A percentile compares a stretch with the other conserved stretches of the same genome.
Evolutionary conservation across 208 protist genomes (phyloP).

Genomic region (Phytomonas francai): DNA sequence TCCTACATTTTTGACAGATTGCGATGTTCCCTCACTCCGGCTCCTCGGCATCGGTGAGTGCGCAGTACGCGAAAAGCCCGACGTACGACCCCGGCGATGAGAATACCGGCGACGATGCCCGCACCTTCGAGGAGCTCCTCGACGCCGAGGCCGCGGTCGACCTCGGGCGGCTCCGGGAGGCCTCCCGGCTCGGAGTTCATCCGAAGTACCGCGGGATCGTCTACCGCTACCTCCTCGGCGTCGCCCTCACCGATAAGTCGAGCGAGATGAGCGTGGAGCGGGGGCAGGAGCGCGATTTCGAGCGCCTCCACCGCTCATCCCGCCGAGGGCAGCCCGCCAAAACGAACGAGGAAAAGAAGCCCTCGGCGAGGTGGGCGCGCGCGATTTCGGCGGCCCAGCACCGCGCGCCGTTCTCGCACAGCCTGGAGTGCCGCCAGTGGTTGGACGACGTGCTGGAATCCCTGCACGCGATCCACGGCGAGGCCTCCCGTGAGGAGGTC

Average conservation of each 20-base stretch:
- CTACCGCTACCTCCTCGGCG: slow-evolving; percentile 78
- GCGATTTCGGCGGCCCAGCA: slow-evolving; percentile 12
- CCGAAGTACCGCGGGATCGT: slow-evolving; percentile 53
- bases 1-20: no score
- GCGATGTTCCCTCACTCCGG: no score
- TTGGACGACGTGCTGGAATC: slow-evolving; percentile 41
- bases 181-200: slow-evolving; percentile 63
- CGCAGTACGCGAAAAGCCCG: no score
- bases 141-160: slow-evolving; percentile 72
- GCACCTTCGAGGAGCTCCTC: slow-evolving; percentile 72
- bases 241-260: slow-evolving; percentile 69
- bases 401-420: slow-evolving; percentile 18
- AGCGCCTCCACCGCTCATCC: slow-evolving; percentile 36
- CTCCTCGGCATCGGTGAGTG: no score
- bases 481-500: slow-evolving; percentile 48
- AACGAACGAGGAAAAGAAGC: slow-evolving; percentile 2
- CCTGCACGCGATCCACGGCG: slow-evolving; percentile 47
- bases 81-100: no score
- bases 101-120: no score
- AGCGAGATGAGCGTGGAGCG: slow-evolving; percentile 81
- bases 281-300: slow-evolving; percentile 76
- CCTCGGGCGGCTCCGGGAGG: slow-evolving; percentile 64
- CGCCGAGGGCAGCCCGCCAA: neutral
- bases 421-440: slow-evolving; percentile 23
- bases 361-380: slow-evolving; percentile 10